These are phyloP conservation scores for Thermoascus crustaceus DNA, from an alignment of 2,329 filamentous ascomycete species.

Conservation along the genomic window DNA sequence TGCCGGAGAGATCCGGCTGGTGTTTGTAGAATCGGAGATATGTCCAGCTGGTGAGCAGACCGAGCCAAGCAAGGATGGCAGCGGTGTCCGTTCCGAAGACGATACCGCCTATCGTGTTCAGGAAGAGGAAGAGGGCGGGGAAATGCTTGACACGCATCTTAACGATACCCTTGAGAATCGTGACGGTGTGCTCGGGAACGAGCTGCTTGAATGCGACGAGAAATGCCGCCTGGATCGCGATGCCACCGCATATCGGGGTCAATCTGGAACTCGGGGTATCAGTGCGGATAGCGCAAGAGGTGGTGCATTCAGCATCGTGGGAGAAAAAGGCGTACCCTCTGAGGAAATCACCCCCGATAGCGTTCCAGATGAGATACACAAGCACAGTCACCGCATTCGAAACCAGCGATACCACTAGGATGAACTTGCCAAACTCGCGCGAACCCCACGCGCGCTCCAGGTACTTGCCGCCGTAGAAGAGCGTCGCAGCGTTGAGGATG, in stretches of 20 bases:
- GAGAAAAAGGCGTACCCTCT: conserved; percentile 28
- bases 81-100: conserved; percentile 65
- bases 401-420: conserved; percentile 66
- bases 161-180: conserved; percentile 77
- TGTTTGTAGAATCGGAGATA: conserved; percentile 92
- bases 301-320: conserved; percentile 13
- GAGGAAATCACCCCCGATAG: conserved; percentile 43
- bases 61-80: conserved; percentile 68
- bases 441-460: conserved; percentile 94
- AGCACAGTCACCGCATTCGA: conserved; percentile 71
- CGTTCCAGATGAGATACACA: conserved; percentile 65
- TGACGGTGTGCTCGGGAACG: conserved; percentile 92
- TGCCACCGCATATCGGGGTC: conserved; percentile 78
- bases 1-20: conserved; percentile 47
- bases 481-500: conserved; percentile 62
- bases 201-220: conserved; percentile 97
- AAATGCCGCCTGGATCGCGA: conserved; percentile 84
- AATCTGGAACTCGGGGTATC: conserved; percentile 45
- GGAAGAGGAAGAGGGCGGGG: conserved; percentile 65
- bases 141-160: conserved; percentile 81
- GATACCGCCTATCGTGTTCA: conserved; percentile 60
- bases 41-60: conserved; percentile 83
- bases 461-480: conserved; percentile 91
- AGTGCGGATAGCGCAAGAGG: conserved; percentile 13
- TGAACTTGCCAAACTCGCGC: conserved; percentile 82